Evolutionary conservation across 208 protist genomes (phyloP).

Genomic region (Acanthamoeba sp.): DNA sequence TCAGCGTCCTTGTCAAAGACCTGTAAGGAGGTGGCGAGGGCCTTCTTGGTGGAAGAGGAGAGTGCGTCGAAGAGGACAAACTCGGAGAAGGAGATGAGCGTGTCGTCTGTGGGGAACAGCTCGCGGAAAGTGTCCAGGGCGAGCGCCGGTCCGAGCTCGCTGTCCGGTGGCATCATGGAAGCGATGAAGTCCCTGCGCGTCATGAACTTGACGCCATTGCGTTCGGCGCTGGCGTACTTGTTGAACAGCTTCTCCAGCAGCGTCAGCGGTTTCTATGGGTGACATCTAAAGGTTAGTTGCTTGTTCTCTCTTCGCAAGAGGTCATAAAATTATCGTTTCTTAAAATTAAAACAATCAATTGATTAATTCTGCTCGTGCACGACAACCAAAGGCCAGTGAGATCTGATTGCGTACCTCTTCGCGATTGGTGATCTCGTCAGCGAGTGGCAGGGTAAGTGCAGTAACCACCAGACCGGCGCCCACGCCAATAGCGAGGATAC

Average conservation of each 20-base stretch:
- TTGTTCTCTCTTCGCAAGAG: too few relatives aligned
- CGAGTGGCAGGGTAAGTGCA: background rate
- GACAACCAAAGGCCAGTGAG: background rate
- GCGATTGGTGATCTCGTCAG: slow-evolving; percentile 4
- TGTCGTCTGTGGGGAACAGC: slow-evolving; percentile 35
- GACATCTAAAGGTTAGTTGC: background rate
- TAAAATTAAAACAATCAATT: background rate
- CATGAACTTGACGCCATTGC: slow-evolving; percentile 79
- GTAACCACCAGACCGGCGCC: slow-evolving; percentile 49
- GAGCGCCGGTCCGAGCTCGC: background rate
- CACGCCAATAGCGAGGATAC: background rate
- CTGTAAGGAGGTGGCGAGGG: slow-evolving; percentile 70
- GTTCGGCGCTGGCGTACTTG: slow-evolving; percentile 51
- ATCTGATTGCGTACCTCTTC: slow-evolving; percentile 28
- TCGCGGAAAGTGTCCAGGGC: slow-evolving; percentile 17
- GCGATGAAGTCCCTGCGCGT: slow-evolving; percentile 78
- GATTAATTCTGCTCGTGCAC: too few relatives aligned
- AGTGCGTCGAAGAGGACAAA: slow-evolving; percentile 74
- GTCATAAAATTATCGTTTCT: too few relatives aligned
- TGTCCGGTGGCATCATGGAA: slow-evolving; percentile 48
- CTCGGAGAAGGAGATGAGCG: slow-evolving; percentile 64
- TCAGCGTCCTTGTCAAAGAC: slow-evolving; percentile 73
- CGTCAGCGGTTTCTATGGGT: slow-evolving; percentile 15
- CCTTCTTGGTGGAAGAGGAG: slow-evolving; percentile 30
- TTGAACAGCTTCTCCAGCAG: slow-evolving; percentile 52